phyloP scores from a whole-genome alignment of 2,329 filamentous ascomycete species.

The Aureobasidium lini region DNA sequence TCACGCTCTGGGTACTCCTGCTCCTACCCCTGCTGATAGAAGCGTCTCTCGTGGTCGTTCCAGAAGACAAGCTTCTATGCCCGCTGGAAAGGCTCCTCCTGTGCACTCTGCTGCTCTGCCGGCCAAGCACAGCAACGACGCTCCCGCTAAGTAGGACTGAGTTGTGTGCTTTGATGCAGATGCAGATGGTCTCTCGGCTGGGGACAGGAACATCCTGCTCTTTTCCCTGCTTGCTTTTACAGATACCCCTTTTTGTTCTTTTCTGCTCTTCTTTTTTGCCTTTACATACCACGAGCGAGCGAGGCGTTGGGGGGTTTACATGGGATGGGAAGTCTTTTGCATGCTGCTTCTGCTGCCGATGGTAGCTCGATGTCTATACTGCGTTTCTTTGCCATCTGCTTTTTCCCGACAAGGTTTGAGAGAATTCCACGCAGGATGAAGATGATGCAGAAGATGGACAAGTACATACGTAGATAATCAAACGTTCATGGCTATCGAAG shows the following conservation, averaged over 20 bases:
- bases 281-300: neutral
- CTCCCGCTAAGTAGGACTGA: neutral
- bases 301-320: neutral
- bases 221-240: neutral
- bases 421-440: too few relatives aligned
- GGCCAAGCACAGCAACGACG: neutral
- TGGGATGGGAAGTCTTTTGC: neutral
- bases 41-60: conserved; percentile 3
- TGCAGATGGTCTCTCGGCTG: too few relatives aligned
- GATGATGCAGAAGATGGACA: too few relatives aligned
- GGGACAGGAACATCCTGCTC: too few relatives aligned
- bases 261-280: neutral
- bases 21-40: neutral
- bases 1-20: neutral
- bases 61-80: neutral
- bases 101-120: neutral
- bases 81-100: neutral
- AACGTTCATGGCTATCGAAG: too few relatives aligned
- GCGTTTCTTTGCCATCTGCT: neutral
- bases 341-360: too few relatives aligned
- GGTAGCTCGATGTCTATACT: neutral
- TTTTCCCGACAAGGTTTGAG: too few relatives aligned
- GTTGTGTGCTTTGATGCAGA: neutral
- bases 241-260: neutral
- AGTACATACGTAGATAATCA: too few relatives aligned